phyloP scores from a whole-genome alignment of 257 asterid genomes.

The Coffea eugenioides region DNA sequence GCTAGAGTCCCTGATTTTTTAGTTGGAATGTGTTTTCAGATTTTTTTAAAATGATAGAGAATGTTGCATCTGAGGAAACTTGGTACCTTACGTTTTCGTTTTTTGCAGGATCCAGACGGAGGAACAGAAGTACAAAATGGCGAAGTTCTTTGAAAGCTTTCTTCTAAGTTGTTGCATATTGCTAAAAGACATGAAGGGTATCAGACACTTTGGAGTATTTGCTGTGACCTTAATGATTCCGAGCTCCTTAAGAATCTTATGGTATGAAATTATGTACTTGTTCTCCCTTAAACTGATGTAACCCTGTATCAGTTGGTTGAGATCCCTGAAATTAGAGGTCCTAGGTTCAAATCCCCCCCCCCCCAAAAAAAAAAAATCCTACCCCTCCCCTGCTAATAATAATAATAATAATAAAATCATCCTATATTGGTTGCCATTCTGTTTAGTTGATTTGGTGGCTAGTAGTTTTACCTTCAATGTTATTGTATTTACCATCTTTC shows the following conservation, averaged over 20 bases:
- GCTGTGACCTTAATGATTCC: slow-evolving; percentile 47
- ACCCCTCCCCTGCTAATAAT: no score
- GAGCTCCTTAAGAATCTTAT: slow-evolving; percentile 51
- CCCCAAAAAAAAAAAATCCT: no score
- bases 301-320: no score
- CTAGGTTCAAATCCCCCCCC: no score
- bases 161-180: slow-evolving; percentile 63
- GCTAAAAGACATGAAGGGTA: slow-evolving; percentile 87
- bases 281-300: no score
- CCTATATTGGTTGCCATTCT: no score
- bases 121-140: slow-evolving; percentile 46
- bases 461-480: not conserved
- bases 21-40: not conserved
- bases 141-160: slow-evolving; percentile 50
- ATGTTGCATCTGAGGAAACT: not conserved
- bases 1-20: not conserved
- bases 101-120: slow-evolving; percentile 49
- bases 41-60: not conserved
- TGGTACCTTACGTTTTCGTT: not conserved
- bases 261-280: no score
- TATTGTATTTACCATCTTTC: not conserved
- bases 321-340: no score
- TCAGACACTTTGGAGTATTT: slow-evolving; percentile 70
- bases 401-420: no score
- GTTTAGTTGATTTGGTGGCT: not conserved